phyloP scores from a whole-genome alignment of 192 early-diverging fungal genomes.

The Coemansia javaensis region DNA sequence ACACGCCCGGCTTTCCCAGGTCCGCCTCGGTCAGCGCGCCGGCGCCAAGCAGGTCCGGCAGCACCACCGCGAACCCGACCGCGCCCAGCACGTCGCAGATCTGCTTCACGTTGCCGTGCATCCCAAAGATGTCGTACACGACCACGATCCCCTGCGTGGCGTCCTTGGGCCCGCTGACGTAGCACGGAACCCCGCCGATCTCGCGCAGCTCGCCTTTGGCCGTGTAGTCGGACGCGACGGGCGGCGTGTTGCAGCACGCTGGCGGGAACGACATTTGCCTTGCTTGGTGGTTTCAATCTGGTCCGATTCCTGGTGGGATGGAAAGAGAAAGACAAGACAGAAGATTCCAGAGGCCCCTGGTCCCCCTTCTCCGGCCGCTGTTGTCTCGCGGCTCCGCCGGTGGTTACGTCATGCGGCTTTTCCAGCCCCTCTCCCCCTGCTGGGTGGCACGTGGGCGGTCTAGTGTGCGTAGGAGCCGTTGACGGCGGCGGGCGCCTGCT shows the following conservation, averaged over 20 bases:
- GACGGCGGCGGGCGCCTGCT: constrained; percentile 15
- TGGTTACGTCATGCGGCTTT: no score
- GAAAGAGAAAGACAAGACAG: constrained; percentile 1
- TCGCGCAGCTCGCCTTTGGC: constrained; percentile 29
- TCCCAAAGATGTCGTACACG: constrained; percentile 68
- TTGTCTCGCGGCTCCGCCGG: no score
- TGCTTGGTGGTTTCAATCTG: no score
- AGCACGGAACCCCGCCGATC: constrained; percentile 34
- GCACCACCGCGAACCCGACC: constrained; percentile 57
- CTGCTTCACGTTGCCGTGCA: constrained; percentile 59
- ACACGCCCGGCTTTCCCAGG: constrained; percentile 25
- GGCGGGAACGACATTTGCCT: constrained; percentile 45
- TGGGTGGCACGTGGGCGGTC: background rate
- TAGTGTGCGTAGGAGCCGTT: constrained; percentile 11
- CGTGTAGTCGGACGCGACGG: constrained; percentile 47
- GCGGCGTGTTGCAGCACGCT: constrained; percentile 55
- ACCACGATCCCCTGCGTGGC: constrained; percentile 60
- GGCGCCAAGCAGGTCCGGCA: constrained; percentile 63
- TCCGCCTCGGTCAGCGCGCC: constrained; percentile 34
- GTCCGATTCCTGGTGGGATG: background rate
- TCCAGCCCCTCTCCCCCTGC: background rate
- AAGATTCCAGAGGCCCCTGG: background rate
- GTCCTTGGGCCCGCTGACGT: constrained; percentile 32
- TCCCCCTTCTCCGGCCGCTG: no score
- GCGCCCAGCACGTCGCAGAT: constrained; percentile 54